Base-by-base conservation (phyloP, 768 basidiomycete genomes). In the Collybiopsis luxurians region DNA sequence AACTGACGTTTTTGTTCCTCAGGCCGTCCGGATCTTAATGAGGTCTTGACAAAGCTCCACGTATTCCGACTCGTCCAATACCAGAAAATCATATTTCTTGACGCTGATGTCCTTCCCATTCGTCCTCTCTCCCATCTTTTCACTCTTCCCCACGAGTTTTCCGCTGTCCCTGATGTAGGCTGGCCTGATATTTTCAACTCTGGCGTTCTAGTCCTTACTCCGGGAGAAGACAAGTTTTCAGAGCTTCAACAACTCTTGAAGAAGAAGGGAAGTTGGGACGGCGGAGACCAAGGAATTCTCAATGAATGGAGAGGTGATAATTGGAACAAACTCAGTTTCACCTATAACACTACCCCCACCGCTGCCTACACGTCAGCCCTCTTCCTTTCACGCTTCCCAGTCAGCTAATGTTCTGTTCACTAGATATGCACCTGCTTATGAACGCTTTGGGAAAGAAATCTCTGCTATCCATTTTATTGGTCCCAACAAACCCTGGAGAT, bases 101-200 rank as follows among this genome's bases (percentile, higher is more conserved):
- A 96, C 71, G 94, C 93, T 63, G 93, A 96, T 68, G 84, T 94
- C 50, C 88, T 96, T 62, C 91, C 92, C 53, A 79, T 92, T 50
- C 84, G 89, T 48, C 91, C 96, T 27, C 77, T 99, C 54, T 89
- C 92, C 34, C 95, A 96, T 72, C 85, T 99, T n/a, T 98, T 99
- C 72, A 77, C 79, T 31, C 72, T 90, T 46, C 82, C 89, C 3
- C 78, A 88, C 68, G 86, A 91, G 60, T 95, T 99, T 67, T 88
- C 95, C 40, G 97, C 97, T 9, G 90, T 87, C 7, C 95, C 97
- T 11, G 97, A 99, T 71, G 92, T 95, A 30, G 97, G 97, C 63
- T 99, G 97, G 97, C 97, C 97, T 39, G 97, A 99, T 72, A 95
- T 97, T 59, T 99, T 99, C 78, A 99, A 99, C 71, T 96, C 95